Evolutionary conservation across 805 yeast genomes (phyloP), one percentile per base, ranked within the genome.

Genomic region (Maudiozyma barnettii): DNA sequence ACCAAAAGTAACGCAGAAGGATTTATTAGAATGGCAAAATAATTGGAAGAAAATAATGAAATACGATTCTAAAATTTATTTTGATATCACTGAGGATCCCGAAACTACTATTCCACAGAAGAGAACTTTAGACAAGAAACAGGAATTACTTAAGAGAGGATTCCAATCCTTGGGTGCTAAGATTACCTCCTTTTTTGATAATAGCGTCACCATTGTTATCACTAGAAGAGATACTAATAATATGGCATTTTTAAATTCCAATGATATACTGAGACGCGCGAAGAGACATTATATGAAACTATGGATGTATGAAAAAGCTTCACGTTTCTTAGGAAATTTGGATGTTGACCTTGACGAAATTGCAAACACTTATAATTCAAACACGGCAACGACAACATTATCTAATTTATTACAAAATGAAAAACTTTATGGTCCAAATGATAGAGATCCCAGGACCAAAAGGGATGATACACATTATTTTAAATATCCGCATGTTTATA

Each of bases 261-360:
- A 65, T 49, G 95, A 90, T 61, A 79, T 87, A 8, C 75, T 88
- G 54, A 71, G 76, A 45, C 75, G 78, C 51, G 95, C 90, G 5
- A 71, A 70, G 43, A 59, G 57, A 39, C 74, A 73, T 45, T 79
- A 78, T 50, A 76, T 84, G 63, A 87, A 90, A 63, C 84, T 90
- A 21, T 91, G 97, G 96, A 78, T 82, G 37, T 81, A 78, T 57
- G 95, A 87, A 47, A 91, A 90, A 64, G 88, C 90, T 1, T 76
- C 80, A 57, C 69, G 96, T 45, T 90, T 90, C 58, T 72, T 89
- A 63, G 76, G 73, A 51, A 78, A 85, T 62, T 67, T 85, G 56
- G 80, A 78, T 43, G 79, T 65, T 7, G 66, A 65, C 43, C 48
- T 61, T n/a, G 60, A 63, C 19, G 51, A 60, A 18, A 33, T 64